Evolutionary conservation across 495 filamentous ascomycete species (phyloP), one percentile per base, ranked within the genome.

Genomic region (Daldinia caldariorum): DNA sequence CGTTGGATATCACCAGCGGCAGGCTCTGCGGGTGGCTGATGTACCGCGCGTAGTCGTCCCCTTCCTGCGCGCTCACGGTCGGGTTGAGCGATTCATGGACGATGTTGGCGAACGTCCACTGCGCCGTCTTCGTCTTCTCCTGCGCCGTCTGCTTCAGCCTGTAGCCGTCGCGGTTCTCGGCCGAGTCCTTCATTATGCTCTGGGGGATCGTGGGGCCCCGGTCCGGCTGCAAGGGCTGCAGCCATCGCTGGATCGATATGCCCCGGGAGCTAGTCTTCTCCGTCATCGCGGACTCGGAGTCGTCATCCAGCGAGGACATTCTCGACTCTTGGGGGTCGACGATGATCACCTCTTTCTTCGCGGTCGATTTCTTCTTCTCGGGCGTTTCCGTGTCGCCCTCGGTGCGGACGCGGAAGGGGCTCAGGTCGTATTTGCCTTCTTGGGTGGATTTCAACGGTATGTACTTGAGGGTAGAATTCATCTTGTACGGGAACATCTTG

Each of bases 11-110:
- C 5, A 97, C 95, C 2, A 98, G 86, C 0, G 95, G 93, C 3
- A 99, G 86, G 63, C 89, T 93, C 32, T 94, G 89, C 7, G 95
- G 94, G 77, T 98, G 95, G 56, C 88, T 88, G 77, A 98, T 89
- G 79, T 98, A 97, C n/a, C 90, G 87, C 34, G 89, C 82, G 79
- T 98, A 98, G 74, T 97, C 95, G 22, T 90, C 90, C 6, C 89
- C 86, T 77, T 98, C 96, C 32, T 84, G 84, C 6, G 81, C 70
- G 14, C 85, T 89, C 63, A 97, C 92, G 10, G 86, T 86, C 9
- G 94, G 94, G 72, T 93, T 91, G 22, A 97, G 84, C 10, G 90
- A 91, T 73, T 92, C 90, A 26, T 86, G 81, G 18, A 95, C 89
- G 34, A 97, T 87, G 73, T 96, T 90, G n/a, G 89, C 88, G 43